A percentile compares a stretch with the other conserved stretches of the same genome.
Conservation (phyloP, 2,329 filamentous ascomycete genomes). For the Aspergillus amoenus region DNA sequence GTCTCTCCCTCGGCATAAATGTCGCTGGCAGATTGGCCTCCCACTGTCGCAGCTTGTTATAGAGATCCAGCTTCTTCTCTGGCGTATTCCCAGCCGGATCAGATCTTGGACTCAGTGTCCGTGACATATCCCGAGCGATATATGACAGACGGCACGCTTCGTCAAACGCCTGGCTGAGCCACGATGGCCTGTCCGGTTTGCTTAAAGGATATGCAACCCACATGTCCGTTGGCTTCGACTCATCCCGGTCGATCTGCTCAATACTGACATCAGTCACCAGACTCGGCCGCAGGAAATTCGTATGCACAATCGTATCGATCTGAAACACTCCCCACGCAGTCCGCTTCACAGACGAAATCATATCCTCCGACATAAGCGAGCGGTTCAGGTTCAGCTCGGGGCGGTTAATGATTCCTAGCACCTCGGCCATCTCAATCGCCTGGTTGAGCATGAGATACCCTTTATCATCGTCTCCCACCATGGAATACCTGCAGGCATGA, state of each 20-base stretch:
- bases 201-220: constrained; percentile 20
- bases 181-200: constrained; percentile 6
- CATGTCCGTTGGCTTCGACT: neutral
- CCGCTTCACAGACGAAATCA: constrained; percentile 21
- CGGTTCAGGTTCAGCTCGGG: constrained; percentile 12
- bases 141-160: constrained; percentile 20
- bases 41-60: constrained; percentile 16
- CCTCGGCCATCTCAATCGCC: constrained; percentile 25
- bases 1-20: constrained; percentile 1
- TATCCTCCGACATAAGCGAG: constrained; percentile 21
- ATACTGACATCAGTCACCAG: constrained; percentile 16
- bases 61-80: constrained; percentile 12
- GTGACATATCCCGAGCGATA: constrained; percentile 21
- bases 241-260: constrained; percentile 12
- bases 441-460: constrained; percentile 30
- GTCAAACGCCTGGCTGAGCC: constrained; percentile 21
- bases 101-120: neutral
- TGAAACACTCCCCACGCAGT: constrained; percentile 29
- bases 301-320: constrained; percentile 27
- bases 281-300: constrained; percentile 21
- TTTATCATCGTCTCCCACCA: constrained; percentile 25
- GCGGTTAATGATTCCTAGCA: constrained; percentile 23
- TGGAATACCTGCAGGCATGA: constrained; percentile 23
- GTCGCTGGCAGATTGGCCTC: constrained; percentile 6
- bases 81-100: neutral